Evolutionary conservation across 441 rosid species (phyloP), one percentile per base, ranked within the genome.

Genomic region (Erysimum cheiri): DNA sequence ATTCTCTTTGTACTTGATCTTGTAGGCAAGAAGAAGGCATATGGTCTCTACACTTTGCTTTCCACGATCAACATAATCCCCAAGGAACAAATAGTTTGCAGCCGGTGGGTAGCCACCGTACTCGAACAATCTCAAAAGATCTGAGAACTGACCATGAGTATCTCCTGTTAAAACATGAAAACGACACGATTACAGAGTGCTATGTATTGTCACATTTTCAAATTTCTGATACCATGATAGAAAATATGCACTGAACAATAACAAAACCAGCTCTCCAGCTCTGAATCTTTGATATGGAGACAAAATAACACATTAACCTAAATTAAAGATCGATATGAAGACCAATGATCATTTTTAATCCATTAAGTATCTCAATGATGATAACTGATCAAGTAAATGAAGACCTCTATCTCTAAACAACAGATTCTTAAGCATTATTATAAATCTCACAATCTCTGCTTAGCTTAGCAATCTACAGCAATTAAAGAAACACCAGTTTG

Each of bases 31-130:
- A 22, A 85, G 88, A 48, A 88, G 85, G 64, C 90, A 86, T 71
- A 88, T 86, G 36, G 91, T 86, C 74, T 88, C 93, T 53, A 88
- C 80, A 76, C 93, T 76, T 81, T 88, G 93, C 84, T 88, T 88
- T 5, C 93, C 89, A 73, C 93, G 93, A 70, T 88, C 93, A 63
- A 88, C 93, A 75, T 86, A 88, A 74, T 88, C 93, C 11, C 93
- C 93, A 0, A 88, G 82, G 72, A 88, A 88, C 63, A 88, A 77
- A 71, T 88, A 88, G 76, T 88, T 88, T 26, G 93, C 88, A 32
- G 81, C 85, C 8, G 93, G 93, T 40, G 93, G 93, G 68, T 79
- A 85, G 43, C 93, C 93, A 78, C 93, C 91, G 49, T 88, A 88
- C 83, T 88, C 94, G 64, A 88, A 88, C 74, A 88, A 76, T 17